Base-by-base conservation (phyloP, 768 basidiomycete species). In the Mycena amicta region DNA sequence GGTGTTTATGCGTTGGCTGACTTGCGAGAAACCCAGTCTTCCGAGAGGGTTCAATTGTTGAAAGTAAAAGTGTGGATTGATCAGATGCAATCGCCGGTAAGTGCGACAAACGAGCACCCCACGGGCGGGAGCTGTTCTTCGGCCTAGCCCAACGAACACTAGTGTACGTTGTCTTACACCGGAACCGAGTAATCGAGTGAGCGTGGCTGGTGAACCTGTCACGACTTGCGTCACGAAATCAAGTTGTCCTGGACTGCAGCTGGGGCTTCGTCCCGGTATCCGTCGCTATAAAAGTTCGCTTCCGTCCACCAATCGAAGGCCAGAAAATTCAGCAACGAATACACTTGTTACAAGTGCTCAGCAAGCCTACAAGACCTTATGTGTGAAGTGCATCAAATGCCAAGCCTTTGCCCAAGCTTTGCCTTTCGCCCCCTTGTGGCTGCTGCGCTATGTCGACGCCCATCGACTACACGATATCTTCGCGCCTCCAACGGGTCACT, bases 31-130 rank as follows among this genome's bases (percentile, higher is more conserved):
- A 1, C 53, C 61, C 2, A 55, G 6, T 8, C 29, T 2, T 27
- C 58, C 58, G 23, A 62, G 26, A 2, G 41, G 29, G 3, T 54
- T 15, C n/a, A n/a, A n/a, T n/a, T n/a, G n/a, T n/a, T n/a, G n/a
- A n/a, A n/a, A n/a, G n/a, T 26, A 62, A 26, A 31, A 62, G 22
- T 1, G 56, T 62, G 2, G 0, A 57, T 28, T 6, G 22, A 22
- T 39, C 23, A 27, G 49, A 37, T 8, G 33, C 18, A 8, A 37
- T 8, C 33, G 33, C 18, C 8, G 33, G 33, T 37, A 18, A 37
- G 33, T 37, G 8, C 8, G 8, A 37, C 18, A 8, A 18, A 18
- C 8, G 18, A 37, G 8, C 33, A 37, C 33, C 18, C 33, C 33
- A 37, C 33, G 33, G 8, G 33, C 33, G 18, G 33, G 33, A 37